Conservation (phyloP, 805 yeast genomes). For the Sugiyamaella qingdaonensis region DNA sequence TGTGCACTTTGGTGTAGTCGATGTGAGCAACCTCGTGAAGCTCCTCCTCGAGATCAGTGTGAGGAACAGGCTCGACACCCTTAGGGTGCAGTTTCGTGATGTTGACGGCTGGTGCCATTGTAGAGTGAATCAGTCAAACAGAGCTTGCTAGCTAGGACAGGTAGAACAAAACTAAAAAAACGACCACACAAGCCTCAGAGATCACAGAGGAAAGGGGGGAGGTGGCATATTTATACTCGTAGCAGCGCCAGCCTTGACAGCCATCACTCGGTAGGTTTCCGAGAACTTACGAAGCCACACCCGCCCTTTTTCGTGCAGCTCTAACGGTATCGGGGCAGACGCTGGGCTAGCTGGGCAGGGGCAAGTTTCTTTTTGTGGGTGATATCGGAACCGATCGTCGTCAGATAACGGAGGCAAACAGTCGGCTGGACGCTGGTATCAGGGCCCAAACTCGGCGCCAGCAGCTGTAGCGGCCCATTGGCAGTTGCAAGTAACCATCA, state of each 20-base stretch:
- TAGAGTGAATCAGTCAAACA: conserved; percentile 1
- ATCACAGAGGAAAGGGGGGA: not conserved
- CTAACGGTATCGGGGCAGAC: not conserved
- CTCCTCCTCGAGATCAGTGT: conserved; percentile 39
- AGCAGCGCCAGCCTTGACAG: not conserved
- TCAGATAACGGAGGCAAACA: not conserved
- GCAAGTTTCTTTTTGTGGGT: conserved; percentile 4
- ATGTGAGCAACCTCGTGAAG: conserved; percentile 40
- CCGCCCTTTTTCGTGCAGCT: not conserved
- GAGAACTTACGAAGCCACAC: conserved; percentile 1
- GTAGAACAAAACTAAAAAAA: too few relatives aligned
- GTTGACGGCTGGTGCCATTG: conserved; percentile 37
- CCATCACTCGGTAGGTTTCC: not conserved
- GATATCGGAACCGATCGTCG: not conserved
- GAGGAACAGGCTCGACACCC: conserved; percentile 39
- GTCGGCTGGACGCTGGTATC: too few relatives aligned
- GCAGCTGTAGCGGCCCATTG: too few relatives aligned
- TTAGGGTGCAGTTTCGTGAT: conserved; percentile 40
- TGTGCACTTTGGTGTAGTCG: conserved; percentile 38
- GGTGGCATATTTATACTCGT: not conserved
- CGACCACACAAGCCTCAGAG: not conserved
- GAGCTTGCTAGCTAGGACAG: too few relatives aligned
- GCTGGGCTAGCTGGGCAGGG: not conserved
- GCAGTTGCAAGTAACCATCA: not conserved
- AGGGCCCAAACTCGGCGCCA: too few relatives aligned